Percentiles rank a stretch among this genome's conserved stretches.
phyloP scores from a whole-genome alignment of 495 filamentous ascomycete species.

The Podospora pseudopauciseta region DNA sequence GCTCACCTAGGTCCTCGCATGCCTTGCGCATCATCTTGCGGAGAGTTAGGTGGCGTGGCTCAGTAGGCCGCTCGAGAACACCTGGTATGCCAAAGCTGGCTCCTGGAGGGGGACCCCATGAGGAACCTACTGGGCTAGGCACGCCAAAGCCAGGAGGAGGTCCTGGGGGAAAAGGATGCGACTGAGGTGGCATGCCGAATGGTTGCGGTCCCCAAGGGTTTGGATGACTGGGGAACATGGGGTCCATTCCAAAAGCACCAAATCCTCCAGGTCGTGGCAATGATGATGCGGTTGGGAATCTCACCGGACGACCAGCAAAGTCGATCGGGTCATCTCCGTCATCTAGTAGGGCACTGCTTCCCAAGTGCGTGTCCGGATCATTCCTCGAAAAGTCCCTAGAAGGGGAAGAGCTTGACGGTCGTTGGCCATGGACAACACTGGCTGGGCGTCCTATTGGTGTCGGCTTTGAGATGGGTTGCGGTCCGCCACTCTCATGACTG shows the following conservation, averaged over 20 bases:
- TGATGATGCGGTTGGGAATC: slow-evolving; percentile 14
- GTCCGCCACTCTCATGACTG: slow-evolving; percentile 39
- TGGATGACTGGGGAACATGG: slow-evolving; percentile 20
- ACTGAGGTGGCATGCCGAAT: slow-evolving; percentile 15
- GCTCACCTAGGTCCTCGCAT: slow-evolving; percentile 44
- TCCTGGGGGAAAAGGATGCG: slow-evolving; percentile 18
- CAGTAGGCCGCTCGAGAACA: slow-evolving; percentile 27
- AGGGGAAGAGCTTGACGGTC: slow-evolving; percentile 36
- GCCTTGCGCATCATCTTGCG: slow-evolving; percentile 49
- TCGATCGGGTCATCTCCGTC: slow-evolving; percentile 58
- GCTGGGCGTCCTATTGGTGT: slow-evolving; percentile 84
- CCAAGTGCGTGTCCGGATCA: slow-evolving; percentile 74
- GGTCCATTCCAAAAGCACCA: slow-evolving; percentile 30
- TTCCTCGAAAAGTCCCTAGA: slow-evolving; percentile 47
- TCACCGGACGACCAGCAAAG: slow-evolving; percentile 24
- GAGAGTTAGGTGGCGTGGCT: slow-evolving; percentile 42
- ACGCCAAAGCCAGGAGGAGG: slow-evolving; percentile 28
- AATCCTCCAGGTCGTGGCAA: background rate
- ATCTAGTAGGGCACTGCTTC: slow-evolving; percentile 88
- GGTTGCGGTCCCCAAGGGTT: slow-evolving; percentile 30
- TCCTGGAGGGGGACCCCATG: slow-evolving; percentile 29
- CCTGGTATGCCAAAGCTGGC: slow-evolving; percentile 32
- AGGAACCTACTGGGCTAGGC: slow-evolving; percentile 16
- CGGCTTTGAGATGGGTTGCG: slow-evolving; percentile 71
- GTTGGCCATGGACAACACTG: slow-evolving; percentile 57